Evolutionary conservation across 2,329 filamentous ascomycete genomes (phyloP), one percentile per base, ranked within the genome.

Genomic region (Ceratocystis colombiana): DNA sequence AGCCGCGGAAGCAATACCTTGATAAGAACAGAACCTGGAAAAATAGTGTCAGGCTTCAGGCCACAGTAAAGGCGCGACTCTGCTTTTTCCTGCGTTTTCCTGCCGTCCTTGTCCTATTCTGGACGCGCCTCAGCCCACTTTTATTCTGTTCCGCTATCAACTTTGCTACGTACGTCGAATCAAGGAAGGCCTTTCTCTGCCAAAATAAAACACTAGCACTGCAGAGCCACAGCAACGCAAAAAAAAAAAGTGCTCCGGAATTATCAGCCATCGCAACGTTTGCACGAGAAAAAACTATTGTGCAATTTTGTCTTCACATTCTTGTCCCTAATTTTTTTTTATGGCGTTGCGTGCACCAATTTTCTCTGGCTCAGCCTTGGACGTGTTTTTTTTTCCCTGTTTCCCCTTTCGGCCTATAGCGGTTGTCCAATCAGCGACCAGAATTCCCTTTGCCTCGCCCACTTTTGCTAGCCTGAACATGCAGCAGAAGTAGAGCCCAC

Each of bases 51-150:
- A 22, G 20, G 20, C 46, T 22, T 22, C 46, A 48, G 46, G 50
- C 25, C 20, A 25, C 25, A 22, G 50, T 6, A 55, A 41, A 30
- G 50, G 50, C 50, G 25, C 50, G 50, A 22, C 50, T 55, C 25
- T 55, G 6, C 50, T 55, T 22, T n/a, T 25, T 53, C 22, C 48
- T 25, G n/a, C 22, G 48, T 25, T 53, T 22, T 25, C n/a, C 22
- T 22, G 48, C 48, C n/a, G 50, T 15, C n/a, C 22, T 28, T 55
- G 50, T 22, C 50, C 50, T 25, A 55, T 55, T 55, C 20, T 55
- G 50, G 50, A 55, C 50, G 50, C 50, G 50, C 50, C 50, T 55
- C 50, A 55, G 50, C 50, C 50, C 50, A 55, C 50, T 55, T 55
- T 55, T 55, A 55, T 55, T 55, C 20, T 25, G 20, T 28, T 55